phyloP scores from a whole-genome alignment of 2,329 filamentous ascomycete species.

The Orbilia ellipsospora region DNA sequence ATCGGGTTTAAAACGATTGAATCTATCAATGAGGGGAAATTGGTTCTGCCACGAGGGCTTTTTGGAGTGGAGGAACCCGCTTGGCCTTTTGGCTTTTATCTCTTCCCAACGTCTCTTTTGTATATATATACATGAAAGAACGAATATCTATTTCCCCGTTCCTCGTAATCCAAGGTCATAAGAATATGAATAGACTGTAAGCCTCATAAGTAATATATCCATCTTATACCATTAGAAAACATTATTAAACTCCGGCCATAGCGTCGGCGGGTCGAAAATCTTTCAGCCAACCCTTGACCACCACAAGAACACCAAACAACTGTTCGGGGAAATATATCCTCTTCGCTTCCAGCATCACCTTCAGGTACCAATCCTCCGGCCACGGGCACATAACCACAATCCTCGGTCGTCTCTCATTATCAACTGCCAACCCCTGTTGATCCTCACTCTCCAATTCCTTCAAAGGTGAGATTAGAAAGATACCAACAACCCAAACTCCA shows the following conservation, averaged over 20 bases:
- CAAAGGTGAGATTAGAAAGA: background rate
- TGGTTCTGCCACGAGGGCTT: background rate
- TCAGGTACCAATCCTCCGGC: conserved; percentile 15
- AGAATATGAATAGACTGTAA: no score
- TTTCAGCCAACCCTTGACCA: conserved; percentile 7
- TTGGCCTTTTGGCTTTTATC: no score
- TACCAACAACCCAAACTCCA: background rate
- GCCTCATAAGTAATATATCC: no score
- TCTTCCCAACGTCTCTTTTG: no score
- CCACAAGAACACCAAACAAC: background rate
- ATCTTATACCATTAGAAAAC: no score
- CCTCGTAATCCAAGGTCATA: background rate
- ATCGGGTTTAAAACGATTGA: conserved; percentile 6
- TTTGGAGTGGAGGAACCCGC: background rate
- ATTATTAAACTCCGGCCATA: background rate
- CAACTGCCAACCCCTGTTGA: no score
- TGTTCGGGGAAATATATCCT: conserved; percentile 1
- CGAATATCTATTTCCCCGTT: no score
- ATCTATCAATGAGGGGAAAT: conserved; percentile 1
- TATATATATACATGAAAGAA: no score
- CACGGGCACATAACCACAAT: conserved; percentile 19
- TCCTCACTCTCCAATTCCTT: no score
- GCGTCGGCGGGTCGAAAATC: conserved; percentile 13
- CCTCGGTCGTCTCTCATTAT: background rate
- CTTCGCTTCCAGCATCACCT: background rate